Base-by-base conservation (phyloP, 257 asterid genomes). In the Forsythia suspensa region DNA sequence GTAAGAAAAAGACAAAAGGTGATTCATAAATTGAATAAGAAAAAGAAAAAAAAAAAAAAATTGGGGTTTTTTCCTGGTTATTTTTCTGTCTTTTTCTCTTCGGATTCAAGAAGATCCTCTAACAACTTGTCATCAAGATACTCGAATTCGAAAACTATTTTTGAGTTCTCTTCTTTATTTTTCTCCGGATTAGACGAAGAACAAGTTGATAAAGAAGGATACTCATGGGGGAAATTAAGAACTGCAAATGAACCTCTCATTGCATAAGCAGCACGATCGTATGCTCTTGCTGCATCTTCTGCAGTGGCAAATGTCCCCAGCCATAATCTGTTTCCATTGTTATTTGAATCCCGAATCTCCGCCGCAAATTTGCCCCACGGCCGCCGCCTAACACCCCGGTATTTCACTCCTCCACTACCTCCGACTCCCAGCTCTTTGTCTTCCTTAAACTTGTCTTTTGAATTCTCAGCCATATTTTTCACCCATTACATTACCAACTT, bases 331-430 rank as follows among this genome's bases (percentile, higher is more conserved):
- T 81, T 88, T 16, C 94, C 96, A 2, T 80, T 77, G 2, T 80
- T 86, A 10, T 83, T 86, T 2, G 82, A 71, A 52, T 92, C 96
- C 16, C 97, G 89, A 44, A 92, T 92, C 88, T 92, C 97, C 15
- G 94, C 94, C 10, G 91, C 97, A 57, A 74, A 92, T 18, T 87
- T 88, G n/a, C 97, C 97, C 96, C 92, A 92, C 4, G 97, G 97
- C 78, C 97, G 82, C 87, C 80, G 85, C 82, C 97, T 77, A 8
- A 92, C 94, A 0, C 96, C 95, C 37, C 97, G 75, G 85, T 76
- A 90, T 57, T 74, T 89, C 69, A 83, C 87, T 63, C 77, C 91
- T 1, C 65, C 69, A 24, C 70, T 39, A 24, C 39, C 34, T 29
- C 1, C 34, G 34, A 0, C 34, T 29, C 34, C 34, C 34, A 29